Percentiles rank a stretch among this genome's conserved stretches.
Conservation (phyloP, 805 yeast genomes). For the Sugiyamaella smithiae region DNA sequence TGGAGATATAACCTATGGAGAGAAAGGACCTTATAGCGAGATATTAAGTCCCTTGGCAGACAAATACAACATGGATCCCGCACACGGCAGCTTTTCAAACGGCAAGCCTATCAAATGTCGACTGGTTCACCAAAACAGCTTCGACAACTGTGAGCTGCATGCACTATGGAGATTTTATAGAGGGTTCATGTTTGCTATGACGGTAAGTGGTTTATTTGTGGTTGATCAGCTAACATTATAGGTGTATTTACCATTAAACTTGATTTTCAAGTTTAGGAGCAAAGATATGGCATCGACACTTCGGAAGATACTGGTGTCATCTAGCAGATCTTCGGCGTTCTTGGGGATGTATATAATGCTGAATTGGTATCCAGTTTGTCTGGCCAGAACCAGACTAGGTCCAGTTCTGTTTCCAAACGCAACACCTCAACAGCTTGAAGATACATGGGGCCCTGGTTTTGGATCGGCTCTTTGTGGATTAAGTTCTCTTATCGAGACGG, state of each 20-base stretch:
- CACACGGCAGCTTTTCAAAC: constrained; percentile 31
- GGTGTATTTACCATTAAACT: constrained; percentile 43
- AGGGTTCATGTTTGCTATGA: constrained; percentile 42
- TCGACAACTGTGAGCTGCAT: constrained; percentile 44
- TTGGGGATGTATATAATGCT: constrained; percentile 43
- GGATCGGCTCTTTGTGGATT: constrained; percentile 45
- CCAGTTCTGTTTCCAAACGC: constrained; percentile 41
- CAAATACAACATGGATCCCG: constrained; percentile 37
- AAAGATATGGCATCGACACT: constrained; percentile 23
- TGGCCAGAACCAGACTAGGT: constrained; percentile 40
- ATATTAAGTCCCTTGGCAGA: constrained; percentile 36
- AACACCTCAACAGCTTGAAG: constrained; percentile 38
- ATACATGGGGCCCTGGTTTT: constrained; percentile 39
- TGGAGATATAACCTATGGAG: constrained; percentile 39
- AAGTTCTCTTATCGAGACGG: constrained; percentile 41
- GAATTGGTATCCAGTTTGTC: constrained; percentile 49
- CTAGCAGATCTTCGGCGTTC: constrained; percentile 44
- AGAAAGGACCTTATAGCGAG: constrained; percentile 31
- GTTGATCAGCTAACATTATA: neutral
- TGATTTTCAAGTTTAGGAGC: constrained; percentile 32
- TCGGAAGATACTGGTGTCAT: constrained; percentile 24
- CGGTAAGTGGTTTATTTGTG: constrained; percentile 9
- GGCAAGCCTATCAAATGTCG: constrained; percentile 40
- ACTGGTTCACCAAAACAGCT: constrained; percentile 41
- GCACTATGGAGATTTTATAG: constrained; percentile 45